Percentiles rank a stretch among this genome's conserved stretches.
These are phyloP conservation scores for Colletotrichum karsti DNA, from an alignment of 2,329 filamentous ascomycete genomes.

Conservation along the genomic window DNA sequence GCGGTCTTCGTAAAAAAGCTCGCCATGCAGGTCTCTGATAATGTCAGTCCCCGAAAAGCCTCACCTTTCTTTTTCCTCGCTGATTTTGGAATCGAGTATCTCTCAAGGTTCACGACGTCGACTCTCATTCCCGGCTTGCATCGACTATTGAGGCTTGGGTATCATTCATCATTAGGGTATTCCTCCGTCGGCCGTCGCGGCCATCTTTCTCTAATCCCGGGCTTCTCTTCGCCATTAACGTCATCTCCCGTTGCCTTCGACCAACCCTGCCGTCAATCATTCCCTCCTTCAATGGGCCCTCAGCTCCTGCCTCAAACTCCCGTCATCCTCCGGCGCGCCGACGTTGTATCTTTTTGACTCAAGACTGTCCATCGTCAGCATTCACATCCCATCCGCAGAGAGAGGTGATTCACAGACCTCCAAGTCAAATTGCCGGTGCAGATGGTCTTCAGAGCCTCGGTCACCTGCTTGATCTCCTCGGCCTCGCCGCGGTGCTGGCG, in stretches of 20 bases:
- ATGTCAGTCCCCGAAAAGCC: neutral
- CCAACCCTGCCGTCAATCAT: neutral
- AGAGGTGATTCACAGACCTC: constrained; percentile 9
- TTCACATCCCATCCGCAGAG: neutral
- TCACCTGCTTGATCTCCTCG: constrained; percentile 3
- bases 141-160: neutral
- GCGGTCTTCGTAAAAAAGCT: neutral
- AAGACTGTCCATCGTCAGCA: constrained; percentile 13
- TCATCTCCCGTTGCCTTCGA: neutral
- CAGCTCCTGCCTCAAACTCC: constrained; percentile 13
- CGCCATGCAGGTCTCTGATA: neutral
- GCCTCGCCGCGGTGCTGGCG: neutral
- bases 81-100: neutral
- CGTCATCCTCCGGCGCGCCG: constrained; percentile 9
- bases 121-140: neutral
- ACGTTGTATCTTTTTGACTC: constrained; percentile 12
- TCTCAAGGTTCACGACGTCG: neutral
- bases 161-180: constrained; percentile 22
- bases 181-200: neutral
- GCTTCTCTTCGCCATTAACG: neutral
- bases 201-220: neutral
- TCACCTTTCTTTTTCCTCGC: constrained; percentile 16
- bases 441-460: constrained; percentile 15
- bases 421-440: constrained; percentile 27
- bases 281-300: neutral